phyloP scores from a whole-genome alignment of 2,329 filamentous ascomycete species.

The Harringtonia aguacate region DNA sequence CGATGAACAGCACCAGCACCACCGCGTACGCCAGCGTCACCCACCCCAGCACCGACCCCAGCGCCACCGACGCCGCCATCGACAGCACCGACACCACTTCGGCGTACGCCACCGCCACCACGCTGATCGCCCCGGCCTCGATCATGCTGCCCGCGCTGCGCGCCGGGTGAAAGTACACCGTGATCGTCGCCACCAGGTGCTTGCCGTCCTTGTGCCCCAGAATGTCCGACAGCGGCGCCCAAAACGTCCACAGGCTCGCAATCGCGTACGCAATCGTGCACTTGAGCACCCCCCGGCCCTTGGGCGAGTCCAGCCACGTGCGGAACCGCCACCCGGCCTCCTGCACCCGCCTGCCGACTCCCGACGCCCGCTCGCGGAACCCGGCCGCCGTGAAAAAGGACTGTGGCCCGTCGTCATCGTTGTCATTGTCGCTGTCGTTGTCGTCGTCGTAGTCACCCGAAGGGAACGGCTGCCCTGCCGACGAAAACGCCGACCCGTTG shows the following conservation, averaged over 20 bases:
- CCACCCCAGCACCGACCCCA: constrained; percentile 55
- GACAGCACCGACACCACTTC: constrained; percentile 67
- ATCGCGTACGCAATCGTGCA: constrained; percentile 84
- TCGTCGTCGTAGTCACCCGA: constrained; percentile 7
- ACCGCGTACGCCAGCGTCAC: constrained; percentile 65
- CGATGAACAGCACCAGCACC: constrained; percentile 74
- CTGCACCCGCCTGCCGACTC: not conserved
- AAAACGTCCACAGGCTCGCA: constrained; percentile 78
- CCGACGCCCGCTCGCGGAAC: constrained; percentile 5
- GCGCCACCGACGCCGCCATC: constrained; percentile 79
- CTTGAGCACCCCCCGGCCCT: constrained; percentile 74
- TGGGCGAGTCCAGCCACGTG: constrained; percentile 57
- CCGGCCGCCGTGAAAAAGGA: constrained; percentile 24
- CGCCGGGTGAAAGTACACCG: constrained; percentile 89
- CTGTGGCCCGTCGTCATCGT: constrained; percentile 21
- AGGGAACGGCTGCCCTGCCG: constrained; percentile 19
- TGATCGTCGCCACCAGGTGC: constrained; percentile 86
- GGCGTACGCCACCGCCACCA: constrained; percentile 70
- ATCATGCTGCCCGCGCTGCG: constrained; percentile 82
- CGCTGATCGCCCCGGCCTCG: constrained; percentile 67
- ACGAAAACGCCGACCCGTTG: constrained; percentile 12
- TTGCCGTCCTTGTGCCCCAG: constrained; percentile 83
- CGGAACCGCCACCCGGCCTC: constrained; percentile 26
- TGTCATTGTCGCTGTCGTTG: constrained; percentile 9
- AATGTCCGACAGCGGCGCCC: constrained; percentile 58